Conservation (phyloP, 2,329 filamentous ascomycete genomes). For the Aphanoascus verrucosus region DNA sequence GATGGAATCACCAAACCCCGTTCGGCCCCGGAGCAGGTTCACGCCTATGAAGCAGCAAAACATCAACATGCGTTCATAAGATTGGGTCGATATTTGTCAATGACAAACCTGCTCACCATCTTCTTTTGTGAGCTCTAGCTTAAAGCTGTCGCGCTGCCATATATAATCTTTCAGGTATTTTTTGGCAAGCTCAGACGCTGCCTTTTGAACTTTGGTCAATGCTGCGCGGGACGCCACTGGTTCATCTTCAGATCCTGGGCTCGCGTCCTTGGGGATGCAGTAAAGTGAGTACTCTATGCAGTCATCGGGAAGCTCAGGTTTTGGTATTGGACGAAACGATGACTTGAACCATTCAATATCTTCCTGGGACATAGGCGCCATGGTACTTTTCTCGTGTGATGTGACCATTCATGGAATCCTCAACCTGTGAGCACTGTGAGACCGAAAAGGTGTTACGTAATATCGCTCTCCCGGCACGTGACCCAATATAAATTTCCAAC, state of each 20-base stretch:
- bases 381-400: slow-evolving; percentile 14
- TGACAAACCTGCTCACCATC: slow-evolving; percentile 41
- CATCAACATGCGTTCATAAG: not conserved
- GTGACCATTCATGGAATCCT: not conserved
- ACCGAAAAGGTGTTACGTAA: no score
- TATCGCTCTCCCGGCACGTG: no score
- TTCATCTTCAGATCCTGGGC: slow-evolving; percentile 44
- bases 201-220: slow-evolving; percentile 62
- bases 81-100: slow-evolving; percentile 7
- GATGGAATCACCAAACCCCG: slow-evolving; percentile 85
- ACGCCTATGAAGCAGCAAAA: slow-evolving; percentile 26
- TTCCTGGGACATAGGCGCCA: slow-evolving; percentile 41
- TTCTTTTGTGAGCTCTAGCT: slow-evolving; percentile 52
- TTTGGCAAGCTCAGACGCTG: slow-evolving; percentile 52
- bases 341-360: slow-evolving; percentile 56
- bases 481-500: no score
- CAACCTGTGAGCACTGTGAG: no score
- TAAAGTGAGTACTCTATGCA: slow-evolving; percentile 77
- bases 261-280: slow-evolving; percentile 50
- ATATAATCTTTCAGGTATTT: slow-evolving; percentile 72
- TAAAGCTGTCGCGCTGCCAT: slow-evolving; percentile 81
- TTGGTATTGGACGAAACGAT: slow-evolving; percentile 55
- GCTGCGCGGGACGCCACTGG: slow-evolving; percentile 41
- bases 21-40: slow-evolving; percentile 60
- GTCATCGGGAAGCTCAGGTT: slow-evolving; percentile 61